Evolutionary conservation across 176 grass and related monocot species (phyloP), one percentile per base, ranked within the genome.

Genomic region (Aegilops tauschii): DNA sequence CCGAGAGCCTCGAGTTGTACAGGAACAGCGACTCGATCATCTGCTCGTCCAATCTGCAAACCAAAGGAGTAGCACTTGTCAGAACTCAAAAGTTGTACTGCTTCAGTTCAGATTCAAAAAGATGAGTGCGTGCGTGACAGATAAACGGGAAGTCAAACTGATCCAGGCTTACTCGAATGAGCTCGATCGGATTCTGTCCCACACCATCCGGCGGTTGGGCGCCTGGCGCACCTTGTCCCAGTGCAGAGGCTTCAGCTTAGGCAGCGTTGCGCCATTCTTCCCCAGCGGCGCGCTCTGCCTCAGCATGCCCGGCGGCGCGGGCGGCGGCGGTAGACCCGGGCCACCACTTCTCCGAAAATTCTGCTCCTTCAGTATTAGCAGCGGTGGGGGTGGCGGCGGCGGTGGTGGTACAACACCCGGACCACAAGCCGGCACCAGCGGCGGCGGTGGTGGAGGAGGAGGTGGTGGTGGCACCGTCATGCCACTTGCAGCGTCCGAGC

Each of bases 171-270:
- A 99, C 97, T 96, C 97, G 72, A 99, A 99, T 3, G 97, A 99
- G 87, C 92, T 99, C 9, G 94, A 96, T 72, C 87, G 92, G 76
- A 99, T 94, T 77, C 85, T 88, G 84, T 99, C 97, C 97, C 97
- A 99, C 40, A 96, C 94, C 97, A 99, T 99, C 69, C 84, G 85
- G 67, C 94, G 88, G 66, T 99, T 91, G 9, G 97, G 94, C 30
- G 94, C 89, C 39, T 94, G 90, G 49, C 92, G 89, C 70, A 99
- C 97, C 86, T 99, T 99, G 92, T 99, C 97, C 97, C 97, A 99
- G 84, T 99, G 97, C 80, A 99, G 89, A 13, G 97, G 94, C 73
- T 99, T 99, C 80, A 99, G 92, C 85, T 98, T 98, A 1, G 94
- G 88, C 79, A 98, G 90, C 79, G 92, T 67, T 30, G 82, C 59